Conservation (phyloP, 345 rosid genomes). For the Euphorbia lathyris region DNA sequence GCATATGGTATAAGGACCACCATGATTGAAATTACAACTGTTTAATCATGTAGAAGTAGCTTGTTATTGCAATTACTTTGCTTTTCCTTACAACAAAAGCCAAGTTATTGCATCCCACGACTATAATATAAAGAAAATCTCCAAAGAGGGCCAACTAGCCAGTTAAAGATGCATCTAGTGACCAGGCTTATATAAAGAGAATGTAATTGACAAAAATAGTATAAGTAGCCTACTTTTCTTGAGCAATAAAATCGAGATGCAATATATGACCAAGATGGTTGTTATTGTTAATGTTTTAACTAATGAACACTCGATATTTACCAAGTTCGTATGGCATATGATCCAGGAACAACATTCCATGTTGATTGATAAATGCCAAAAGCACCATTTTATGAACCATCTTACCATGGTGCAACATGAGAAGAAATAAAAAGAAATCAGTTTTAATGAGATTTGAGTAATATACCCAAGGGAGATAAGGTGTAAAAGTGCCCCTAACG, state of each 20-base stretch:
- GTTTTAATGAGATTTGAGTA: too few relatives aligned
- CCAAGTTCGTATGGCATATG: neutral
- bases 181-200: neutral
- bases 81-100: neutral
- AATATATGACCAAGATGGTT: neutral
- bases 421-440: too few relatives aligned
- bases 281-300: neutral
- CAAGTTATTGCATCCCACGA: slow-evolving; percentile 7
- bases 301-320: neutral
- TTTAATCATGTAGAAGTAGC: neutral
- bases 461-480: too few relatives aligned
- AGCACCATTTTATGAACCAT: slow-evolving; percentile 14
- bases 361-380: neutral
- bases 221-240: neutral
- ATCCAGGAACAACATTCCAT: neutral
- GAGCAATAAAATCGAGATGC: neutral
- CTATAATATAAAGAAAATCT: slow-evolving; percentile 6
- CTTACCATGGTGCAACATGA: slow-evolving; percentile 93
- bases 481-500: too few relatives aligned
- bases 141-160: slow-evolving; percentile 6
- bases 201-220: neutral
- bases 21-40: neutral
- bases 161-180: neutral
- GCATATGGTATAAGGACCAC: neutral
- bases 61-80: too few relatives aligned